phyloP scores from a whole-genome alignment of 1,139 yeast species.

The Candida sp. region DNA sequence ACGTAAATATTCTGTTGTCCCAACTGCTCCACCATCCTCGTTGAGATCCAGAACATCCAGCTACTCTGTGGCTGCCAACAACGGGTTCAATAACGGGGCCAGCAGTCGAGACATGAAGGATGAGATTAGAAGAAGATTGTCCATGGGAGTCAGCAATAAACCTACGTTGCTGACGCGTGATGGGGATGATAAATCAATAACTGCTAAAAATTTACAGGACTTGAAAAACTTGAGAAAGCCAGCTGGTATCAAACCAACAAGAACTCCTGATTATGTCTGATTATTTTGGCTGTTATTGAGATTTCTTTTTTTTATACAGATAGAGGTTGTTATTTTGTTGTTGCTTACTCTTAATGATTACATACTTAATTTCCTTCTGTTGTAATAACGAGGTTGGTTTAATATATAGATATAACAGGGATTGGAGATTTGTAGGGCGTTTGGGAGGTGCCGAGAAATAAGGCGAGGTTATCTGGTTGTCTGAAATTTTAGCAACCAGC shows the following conservation, averaged over 20 bases:
- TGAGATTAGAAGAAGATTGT: constrained; percentile 20
- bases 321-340: background rate
- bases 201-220: constrained; percentile 18
- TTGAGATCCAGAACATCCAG: constrained; percentile 2
- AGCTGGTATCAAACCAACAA: background rate
- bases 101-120: constrained; percentile 3
- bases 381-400: background rate
- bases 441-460: background rate
- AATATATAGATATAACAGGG: background rate
- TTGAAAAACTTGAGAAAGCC: constrained; percentile 21
- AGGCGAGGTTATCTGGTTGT: too few relatives aligned
- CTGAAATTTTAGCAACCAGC: background rate
- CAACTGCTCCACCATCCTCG: constrained; percentile 63
- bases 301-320: background rate
- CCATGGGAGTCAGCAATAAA: constrained; percentile 16
- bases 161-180: constrained; percentile 10
- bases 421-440: background rate
- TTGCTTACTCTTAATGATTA: background rate
- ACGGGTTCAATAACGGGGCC: background rate
- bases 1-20: constrained; percentile 71
- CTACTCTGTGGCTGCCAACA: background rate
- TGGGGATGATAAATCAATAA: constrained; percentile 15
- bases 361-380: background rate
- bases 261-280: constrained; percentile 2
- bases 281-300: background rate